Evolutionary conservation across 192 early-diverging fungal species (phyloP).

Genomic region (Obelidium mucronatum): DNA sequence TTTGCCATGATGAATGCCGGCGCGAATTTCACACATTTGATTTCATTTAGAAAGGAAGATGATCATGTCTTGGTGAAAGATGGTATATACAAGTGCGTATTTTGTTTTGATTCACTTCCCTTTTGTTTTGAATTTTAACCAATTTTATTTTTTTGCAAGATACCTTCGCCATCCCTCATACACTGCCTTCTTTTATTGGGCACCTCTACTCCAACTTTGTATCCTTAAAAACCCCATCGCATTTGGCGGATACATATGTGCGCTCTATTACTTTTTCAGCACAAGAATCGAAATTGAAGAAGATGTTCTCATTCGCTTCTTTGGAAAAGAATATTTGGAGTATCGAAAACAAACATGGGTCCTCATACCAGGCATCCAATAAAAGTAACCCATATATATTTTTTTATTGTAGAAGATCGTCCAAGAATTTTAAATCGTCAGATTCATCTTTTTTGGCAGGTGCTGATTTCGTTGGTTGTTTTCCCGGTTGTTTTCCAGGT

Average conservation of each 20-base stretch:
- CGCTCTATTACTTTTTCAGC: constrained; percentile 77
- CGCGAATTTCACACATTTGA: constrained; percentile 78
- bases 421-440: not conserved
- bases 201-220: constrained; percentile 72
- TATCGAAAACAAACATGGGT: constrained; percentile 74
- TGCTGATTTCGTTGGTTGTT: not conserved
- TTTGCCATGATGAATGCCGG: constrained; percentile 92
- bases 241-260: constrained; percentile 67
- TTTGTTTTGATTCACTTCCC: constrained; percentile 18
- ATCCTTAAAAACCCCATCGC: constrained; percentile 83
- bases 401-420: not conserved
- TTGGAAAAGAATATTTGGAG: constrained; percentile 77
- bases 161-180: constrained; percentile 93
- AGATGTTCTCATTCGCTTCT: constrained; percentile 73
- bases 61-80: constrained; percentile 84
- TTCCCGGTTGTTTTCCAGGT: not conserved
- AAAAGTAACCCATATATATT: not conserved
- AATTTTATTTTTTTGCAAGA: constrained; percentile 11
- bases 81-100: constrained; percentile 82
- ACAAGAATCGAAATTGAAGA: constrained; percentile 85
- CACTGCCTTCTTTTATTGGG: constrained; percentile 96
- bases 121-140: no score
- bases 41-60: constrained; percentile 70
- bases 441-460: not conserved
- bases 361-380: constrained; percentile 72